Evolutionary conservation across 169 alveolate species (phyloP), one percentile per base, ranked within the genome.

Genomic region (Plasmodium inui): DNA sequence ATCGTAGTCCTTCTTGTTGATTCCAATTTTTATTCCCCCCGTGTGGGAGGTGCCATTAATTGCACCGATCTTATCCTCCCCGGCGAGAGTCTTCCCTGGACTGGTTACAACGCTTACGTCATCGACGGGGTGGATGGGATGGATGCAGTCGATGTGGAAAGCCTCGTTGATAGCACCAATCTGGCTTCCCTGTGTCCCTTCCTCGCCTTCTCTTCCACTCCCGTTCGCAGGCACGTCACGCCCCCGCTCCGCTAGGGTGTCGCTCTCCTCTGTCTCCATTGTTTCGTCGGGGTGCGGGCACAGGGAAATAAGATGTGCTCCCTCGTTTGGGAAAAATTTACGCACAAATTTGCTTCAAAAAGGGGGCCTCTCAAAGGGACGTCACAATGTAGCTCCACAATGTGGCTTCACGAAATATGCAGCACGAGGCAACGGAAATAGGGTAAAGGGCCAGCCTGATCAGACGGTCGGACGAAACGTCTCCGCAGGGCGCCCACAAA

Each of bases 1-100:
- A 76, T 86, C 93, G 80, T 86, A 86, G 44, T 86, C 93, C 44
- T 76, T 86, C 28, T 86, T 53, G 44, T 86, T 86, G 28, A 86
- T 53, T 12, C 93, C 93, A 1, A 86, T 86, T 86, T 86, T 86
- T 39, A 86, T 86, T 32, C 93, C 93, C 19, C 86, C 32, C 1
- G 72, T 26, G 44, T 74, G 78, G 8, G 81, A 32, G 19, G 39
- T 10, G 26, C 10, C 57, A 53, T 46, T n/a, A n/a, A n/a, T 74
- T 19, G n/a, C 53, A 14, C 46, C 17, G 6, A 2, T 26, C 8
- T 46, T 71, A 6, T 72, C 83, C 9, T 72, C 55, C 3, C 37
- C 10, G 12, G 32, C 6, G 53, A n/a, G 37, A 5, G 55, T 46
- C 7, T 73, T 72, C 0, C 5, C 78, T 28, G 22, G 19, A 22